Percentiles rank a stretch among this genome's conserved stretches.
These are phyloP conservation scores for Epichloe elymi DNA, from an alignment of 2,329 filamentous ascomycete genomes.

Conservation along the genomic window DNA sequence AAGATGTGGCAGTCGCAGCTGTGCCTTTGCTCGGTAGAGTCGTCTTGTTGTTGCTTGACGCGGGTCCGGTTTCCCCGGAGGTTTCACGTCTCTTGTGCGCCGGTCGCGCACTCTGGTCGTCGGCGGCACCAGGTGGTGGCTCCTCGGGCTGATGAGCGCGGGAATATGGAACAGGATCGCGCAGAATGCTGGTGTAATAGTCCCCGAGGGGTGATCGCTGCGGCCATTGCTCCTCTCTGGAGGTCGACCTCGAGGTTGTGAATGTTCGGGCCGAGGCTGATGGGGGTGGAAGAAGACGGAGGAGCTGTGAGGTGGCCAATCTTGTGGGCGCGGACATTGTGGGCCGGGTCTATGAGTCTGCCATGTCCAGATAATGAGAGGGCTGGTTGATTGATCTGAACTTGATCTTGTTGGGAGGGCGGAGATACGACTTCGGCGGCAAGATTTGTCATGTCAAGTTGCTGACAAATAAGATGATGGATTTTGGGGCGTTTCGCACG, in stretches of 20 bases:
- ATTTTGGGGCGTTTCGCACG: not conserved
- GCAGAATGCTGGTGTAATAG: constrained; percentile 47
- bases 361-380: not conserved
- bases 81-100: constrained; percentile 6
- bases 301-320: constrained; percentile 18
- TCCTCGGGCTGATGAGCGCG: constrained; percentile 28
- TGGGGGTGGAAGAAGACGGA: constrained; percentile 15
- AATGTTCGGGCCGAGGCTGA: constrained; percentile 13
- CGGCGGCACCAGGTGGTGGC: constrained; percentile 29
- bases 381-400: not conserved
- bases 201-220: constrained; percentile 36
- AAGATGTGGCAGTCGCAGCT: constrained; percentile 5
- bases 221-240: constrained; percentile 18
- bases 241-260: constrained; percentile 13
- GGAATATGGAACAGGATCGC: constrained; percentile 28
- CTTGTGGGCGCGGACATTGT: constrained; percentile 19
- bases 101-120: constrained; percentile 10
- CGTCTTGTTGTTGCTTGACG: constrained; percentile 13
- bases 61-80: not conserved
- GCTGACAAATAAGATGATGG: not conserved
- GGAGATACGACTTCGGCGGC: not conserved
- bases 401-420: not conserved
- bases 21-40: constrained; percentile 7
- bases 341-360: not conserved
- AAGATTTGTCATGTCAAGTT: not conserved